phyloP scores from a whole-genome alignment of 2,329 filamentous ascomycete genomes.

The Hawksworthiomyces lignivorus region DNA sequence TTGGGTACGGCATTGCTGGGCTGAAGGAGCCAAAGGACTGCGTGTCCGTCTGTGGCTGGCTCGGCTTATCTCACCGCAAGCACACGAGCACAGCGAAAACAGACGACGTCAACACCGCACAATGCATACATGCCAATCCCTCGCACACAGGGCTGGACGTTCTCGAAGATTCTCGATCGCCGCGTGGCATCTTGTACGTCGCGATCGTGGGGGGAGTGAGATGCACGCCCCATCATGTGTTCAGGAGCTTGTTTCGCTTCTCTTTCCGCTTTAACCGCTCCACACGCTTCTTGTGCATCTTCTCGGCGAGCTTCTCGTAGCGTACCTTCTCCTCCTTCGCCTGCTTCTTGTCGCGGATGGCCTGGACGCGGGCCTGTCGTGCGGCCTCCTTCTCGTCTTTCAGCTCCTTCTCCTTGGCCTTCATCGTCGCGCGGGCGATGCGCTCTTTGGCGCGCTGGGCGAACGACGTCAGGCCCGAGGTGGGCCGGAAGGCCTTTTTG shows the following conservation, averaged over 20 bases:
- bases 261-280: constrained; percentile 91
- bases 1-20: too few species aligned
- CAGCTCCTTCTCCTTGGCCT: constrained; percentile 91
- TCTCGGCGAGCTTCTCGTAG: constrained; percentile 90
- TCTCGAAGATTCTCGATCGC: too few species aligned
- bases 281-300: constrained; percentile 94
- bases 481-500: constrained; percentile 80
- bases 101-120: too few species aligned
- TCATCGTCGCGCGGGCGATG: constrained; percentile 64
- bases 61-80: too few species aligned
- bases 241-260: constrained; percentile 84
- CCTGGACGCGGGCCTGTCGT: constrained; percentile 62
- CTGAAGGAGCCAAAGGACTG: too few species aligned
- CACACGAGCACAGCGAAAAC: too few species aligned
- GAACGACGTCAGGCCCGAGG: constrained; percentile 68
- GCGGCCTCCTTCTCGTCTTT: constrained; percentile 89
- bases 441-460: constrained; percentile 67
- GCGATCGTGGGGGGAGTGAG: too few species aligned
- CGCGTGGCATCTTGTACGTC: too few species aligned
- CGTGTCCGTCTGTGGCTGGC: too few species aligned
- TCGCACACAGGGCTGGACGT: too few species aligned
- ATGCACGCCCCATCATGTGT: too few species aligned
- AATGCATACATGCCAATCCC: too few species aligned
- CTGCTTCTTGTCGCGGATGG: constrained; percentile 75
- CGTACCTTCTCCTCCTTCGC: constrained; percentile 90